Percentiles rank a stretch among this genome's conserved stretches.
phyloP scores from a whole-genome alignment of 805 yeast species.

The Starmera quercuum region DNA sequence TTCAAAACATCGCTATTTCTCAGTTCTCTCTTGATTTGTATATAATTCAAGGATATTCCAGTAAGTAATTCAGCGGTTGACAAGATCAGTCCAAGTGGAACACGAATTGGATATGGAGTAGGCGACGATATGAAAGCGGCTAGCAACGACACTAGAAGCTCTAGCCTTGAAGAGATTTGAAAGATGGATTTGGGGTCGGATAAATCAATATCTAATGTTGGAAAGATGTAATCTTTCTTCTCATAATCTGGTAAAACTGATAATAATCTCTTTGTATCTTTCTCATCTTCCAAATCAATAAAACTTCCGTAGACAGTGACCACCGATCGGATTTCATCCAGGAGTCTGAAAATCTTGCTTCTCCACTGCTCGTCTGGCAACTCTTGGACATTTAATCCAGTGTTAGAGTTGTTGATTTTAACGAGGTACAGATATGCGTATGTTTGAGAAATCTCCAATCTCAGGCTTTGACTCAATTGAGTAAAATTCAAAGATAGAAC shows the following conservation, averaged over 20 bases:
- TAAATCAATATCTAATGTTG: constrained; percentile 50
- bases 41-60: constrained; percentile 46
- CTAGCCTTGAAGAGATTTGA: constrained; percentile 43
- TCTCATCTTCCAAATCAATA: constrained; percentile 49
- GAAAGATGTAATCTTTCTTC: constrained; percentile 27
- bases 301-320: constrained; percentile 51
- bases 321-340: constrained; percentile 49
- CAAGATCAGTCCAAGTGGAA: constrained; percentile 58
- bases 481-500: constrained; percentile 29
- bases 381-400: constrained; percentile 23
- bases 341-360: constrained; percentile 35
- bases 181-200: constrained; percentile 44
- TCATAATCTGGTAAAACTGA: constrained; percentile 30
- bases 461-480: constrained; percentile 31
- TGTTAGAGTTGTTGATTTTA: constrained; percentile 40
- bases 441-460: constrained; percentile 35
- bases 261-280: constrained; percentile 34
- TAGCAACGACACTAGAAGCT: constrained; percentile 37
- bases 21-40: constrained; percentile 47
- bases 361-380: constrained; percentile 38
- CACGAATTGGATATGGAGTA: constrained; percentile 46
- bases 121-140: constrained; percentile 38
- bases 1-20: constrained; percentile 47
- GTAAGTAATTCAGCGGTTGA: constrained; percentile 45
- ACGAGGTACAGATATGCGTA: constrained; percentile 50